Evolutionary conservation across 2,329 filamentous ascomycete species (phyloP).

Genomic region (Chaetomium sp.): DNA sequence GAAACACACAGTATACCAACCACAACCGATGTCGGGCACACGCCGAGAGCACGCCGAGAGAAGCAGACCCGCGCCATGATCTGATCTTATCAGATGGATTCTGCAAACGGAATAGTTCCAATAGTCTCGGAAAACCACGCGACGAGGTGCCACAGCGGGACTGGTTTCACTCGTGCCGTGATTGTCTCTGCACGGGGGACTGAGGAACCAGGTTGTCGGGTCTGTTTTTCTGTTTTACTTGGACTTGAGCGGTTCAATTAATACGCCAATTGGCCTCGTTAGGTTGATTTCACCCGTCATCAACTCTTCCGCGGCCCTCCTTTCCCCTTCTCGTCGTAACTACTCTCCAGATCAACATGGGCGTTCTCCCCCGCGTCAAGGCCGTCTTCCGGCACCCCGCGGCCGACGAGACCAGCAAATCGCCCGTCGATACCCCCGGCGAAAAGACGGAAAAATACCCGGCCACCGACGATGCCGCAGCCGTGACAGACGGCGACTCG

Average conservation of each 20-base stretch:
- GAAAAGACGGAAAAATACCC: constrained; percentile 1
- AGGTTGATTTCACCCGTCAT: too few species aligned
- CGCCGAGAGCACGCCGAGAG: not conserved
- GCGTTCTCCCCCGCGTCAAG: not conserved
- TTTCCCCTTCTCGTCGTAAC: not conserved
- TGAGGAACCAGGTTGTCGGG: too few species aligned
- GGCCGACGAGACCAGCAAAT: not conserved
- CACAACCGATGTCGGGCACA: not conserved
- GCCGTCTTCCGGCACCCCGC: not conserved
- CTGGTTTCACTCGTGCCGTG: not conserved
- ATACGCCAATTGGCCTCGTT: too few species aligned
- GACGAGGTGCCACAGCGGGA: not conserved
- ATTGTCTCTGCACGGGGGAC: too few species aligned
- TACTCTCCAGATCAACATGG: not conserved
- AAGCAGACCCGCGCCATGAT: not conserved
- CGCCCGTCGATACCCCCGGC: not conserved
- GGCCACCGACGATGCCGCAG: constrained; percentile 17
- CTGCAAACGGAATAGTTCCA: not conserved
- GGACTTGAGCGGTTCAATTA: too few species aligned
- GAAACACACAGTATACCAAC: constrained; percentile 5
- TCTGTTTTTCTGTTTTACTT: too few species aligned
- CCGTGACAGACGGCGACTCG: not conserved
- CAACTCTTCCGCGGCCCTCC: not conserved
- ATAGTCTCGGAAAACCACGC: not conserved
- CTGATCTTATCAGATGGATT: constrained; percentile 6